Evolutionary conservation across 192 early-diverging fungal species (phyloP), one percentile per base, ranked within the genome.

Genomic region (Dissophora ornata): DNA sequence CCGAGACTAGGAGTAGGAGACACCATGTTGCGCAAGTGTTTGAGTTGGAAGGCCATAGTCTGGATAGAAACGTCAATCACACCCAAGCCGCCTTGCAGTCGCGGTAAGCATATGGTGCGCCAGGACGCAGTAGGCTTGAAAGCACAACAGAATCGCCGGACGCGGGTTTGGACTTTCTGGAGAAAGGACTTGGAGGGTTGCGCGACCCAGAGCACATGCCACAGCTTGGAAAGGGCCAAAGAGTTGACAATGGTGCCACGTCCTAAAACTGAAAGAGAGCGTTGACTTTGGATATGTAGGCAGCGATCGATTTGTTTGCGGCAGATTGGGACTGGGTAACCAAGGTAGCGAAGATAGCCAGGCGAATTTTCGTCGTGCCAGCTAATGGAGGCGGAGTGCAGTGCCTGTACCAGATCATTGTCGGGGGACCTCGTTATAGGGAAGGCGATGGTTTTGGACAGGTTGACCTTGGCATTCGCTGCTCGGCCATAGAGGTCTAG

Each of bases 401-500:
- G 38, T 8, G 19, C 41, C 0, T n/a, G 21, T 1, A 25, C 19
- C 1, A 62, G 60, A 1, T 34, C 48, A 16, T n/a, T 4, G 10
- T 51, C 34, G 0, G 47, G 60, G 8, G 0, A 15, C 0, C 19
- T 11, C 0, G 33, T 15, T n/a, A 51, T 2, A 15, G 69, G 67
- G 44, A 80, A 61, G 3, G 53, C 48, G 0, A 48, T 32, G 8
- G 70, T 80, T 13, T 38, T 38, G 36, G 40, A 15, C 7, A 67
- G 8, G 36, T 80, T 71, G n/a, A 73, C 40, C 22, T 51, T 59
- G 6, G 64, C 69, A 22, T 80, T 80, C 0, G 53, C 58, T 3
- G 38, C 58, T 33, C 33, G 2, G 1, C 29, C 22, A 29, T 80
- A 80, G 42, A 15, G 26, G 3, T 16, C 18, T 4, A 67, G 21